Evolutionary conservation across 768 basidiomycete species (phyloP), one percentile per base, ranked within the genome.

Genomic region (Auriculariales sp.): DNA sequence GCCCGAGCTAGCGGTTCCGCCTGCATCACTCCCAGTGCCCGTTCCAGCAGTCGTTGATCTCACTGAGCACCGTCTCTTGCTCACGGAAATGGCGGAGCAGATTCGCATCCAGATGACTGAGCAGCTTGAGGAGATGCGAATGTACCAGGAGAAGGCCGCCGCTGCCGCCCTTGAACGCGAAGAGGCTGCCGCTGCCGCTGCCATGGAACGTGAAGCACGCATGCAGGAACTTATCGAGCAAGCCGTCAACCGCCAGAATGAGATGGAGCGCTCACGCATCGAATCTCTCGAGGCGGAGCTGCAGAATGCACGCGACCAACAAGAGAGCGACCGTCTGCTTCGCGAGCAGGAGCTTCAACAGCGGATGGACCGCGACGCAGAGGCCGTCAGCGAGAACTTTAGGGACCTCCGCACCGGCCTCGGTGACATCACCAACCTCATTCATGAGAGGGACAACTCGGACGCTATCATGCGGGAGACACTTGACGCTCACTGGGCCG

Each of bases 371-470:
- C 73, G 78, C 4, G 76, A 81, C 53, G 78, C 27, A 19, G 19
- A 12, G 14, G 12, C 17, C 14, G 10, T 44, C 39, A 44, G 15
- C 19, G 39, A 44, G 5, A 19, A 44, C 17, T 44, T 44, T 25
- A 25, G 81, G 12, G 70, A 65, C 6, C 61, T 84, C 35, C 70
- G 76, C 29, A 67, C 61, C 32, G 84, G 87, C 55, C 62, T 91
- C 12, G 65, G 61, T 3, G 85, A 89, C 52, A 75, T 91, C 54
- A 81, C 86, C 1, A 80, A 81, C 53, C 60, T 86, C 48, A 68
- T 89, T 12, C 77, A 83, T 50, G 78, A 81, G 51, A 68, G 74
- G 1, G 73, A 78, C 29, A 69, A 73, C 46, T 71, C 73, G 30
- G 73, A 76, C 28, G 65, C 70, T 55, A 83, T 11, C 6, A 4